Percentiles rank a stretch among this genome's conserved stretches.
phyloP scores from a whole-genome alignment of 129 eudicot genomes.

The Solidago caesia region DNA sequence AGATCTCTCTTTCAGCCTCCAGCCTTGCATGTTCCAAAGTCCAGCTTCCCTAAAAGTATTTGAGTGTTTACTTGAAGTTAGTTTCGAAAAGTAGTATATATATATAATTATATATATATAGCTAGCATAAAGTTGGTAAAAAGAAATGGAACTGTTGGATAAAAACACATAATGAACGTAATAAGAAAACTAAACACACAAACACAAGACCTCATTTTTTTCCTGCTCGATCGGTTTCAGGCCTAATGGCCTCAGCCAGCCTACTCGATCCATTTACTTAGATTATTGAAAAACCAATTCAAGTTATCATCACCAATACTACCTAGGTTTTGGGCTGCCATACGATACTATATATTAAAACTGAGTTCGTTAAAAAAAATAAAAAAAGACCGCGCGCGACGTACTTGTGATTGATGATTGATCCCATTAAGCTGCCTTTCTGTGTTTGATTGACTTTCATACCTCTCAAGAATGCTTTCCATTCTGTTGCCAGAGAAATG shows the following conservation, averaged over 20 bases:
- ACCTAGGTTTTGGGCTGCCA: too few species aligned
- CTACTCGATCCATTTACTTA: too few species aligned
- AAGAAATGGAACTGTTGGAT: not conserved
- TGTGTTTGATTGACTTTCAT: slow-evolving; percentile 62
- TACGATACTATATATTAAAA: too few species aligned
- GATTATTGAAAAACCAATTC: too few species aligned
- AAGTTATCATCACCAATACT: too few species aligned
- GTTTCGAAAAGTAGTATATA: not conserved
- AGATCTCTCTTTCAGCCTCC: slow-evolving; percentile 66
- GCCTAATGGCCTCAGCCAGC: too few species aligned
- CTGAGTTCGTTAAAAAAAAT: too few species aligned
- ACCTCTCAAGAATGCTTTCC: slow-evolving; percentile 81
- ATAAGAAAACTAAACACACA: not conserved
- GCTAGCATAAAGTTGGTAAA: not conserved
- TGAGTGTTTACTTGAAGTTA: not conserved
- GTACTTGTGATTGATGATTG: slow-evolving; percentile 49
- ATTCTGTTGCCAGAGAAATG: slow-evolving; percentile 41
- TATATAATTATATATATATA: not conserved
- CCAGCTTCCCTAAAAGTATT: slow-evolving; percentile 34
- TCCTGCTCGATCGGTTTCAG: too few species aligned
- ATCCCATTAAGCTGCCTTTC: slow-evolving; percentile 50
- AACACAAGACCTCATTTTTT: too few species aligned
- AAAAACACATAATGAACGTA: not conserved
- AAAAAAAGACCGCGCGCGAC: not conserved
- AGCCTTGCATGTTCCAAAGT: slow-evolving; percentile 64